Percentiles rank a stretch among this genome's conserved stretches.
Conservation (phyloP, 2,329 filamentous ascomycete species). For the Capronia epimyces region DNA sequence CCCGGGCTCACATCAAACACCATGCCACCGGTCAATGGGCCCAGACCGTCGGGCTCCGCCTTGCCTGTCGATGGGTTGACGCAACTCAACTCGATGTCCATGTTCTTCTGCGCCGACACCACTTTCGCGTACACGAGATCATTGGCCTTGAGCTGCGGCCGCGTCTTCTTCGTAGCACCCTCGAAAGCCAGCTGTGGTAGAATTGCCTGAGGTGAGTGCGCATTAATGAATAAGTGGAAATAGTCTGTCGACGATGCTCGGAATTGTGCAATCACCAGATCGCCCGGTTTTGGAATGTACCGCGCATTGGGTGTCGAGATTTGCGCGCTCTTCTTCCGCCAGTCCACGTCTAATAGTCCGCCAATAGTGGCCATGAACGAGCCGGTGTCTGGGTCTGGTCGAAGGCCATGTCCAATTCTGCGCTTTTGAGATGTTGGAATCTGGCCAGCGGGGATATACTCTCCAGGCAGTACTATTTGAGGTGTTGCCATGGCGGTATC, state of each 20-base stretch:
- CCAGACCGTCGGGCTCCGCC: constrained; percentile 77
- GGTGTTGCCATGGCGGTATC: constrained; percentile 49
- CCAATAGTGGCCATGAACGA: constrained; percentile 35
- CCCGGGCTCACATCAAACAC: constrained; percentile 72
- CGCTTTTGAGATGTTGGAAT: constrained; percentile 64
- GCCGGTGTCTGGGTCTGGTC: constrained; percentile 54
- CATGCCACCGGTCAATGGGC: constrained; percentile 79
- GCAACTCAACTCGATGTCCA: constrained; percentile 87
- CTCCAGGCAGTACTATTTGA: constrained; percentile 75
- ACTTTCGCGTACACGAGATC: constrained; percentile 87
- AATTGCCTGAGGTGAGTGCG: constrained; percentile 57
- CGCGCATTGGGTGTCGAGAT: constrained; percentile 43
- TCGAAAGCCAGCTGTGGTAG: constrained; percentile 91
- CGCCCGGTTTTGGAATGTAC: constrained; percentile 74
- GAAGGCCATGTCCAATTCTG: constrained; percentile 62
- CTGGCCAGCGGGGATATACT: constrained; percentile 59
- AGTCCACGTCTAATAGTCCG: constrained; percentile 37
- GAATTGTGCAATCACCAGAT: constrained; percentile 83
- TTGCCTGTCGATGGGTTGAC: constrained; percentile 82
- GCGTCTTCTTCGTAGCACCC: constrained; percentile 82
- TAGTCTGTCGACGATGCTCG: constrained; percentile 68
- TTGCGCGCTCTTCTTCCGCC: constrained; percentile 37
- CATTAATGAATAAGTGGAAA: constrained; percentile 73
- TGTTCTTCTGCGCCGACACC: constrained; percentile 68
- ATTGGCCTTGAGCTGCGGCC: constrained; percentile 68